phyloP scores from a whole-genome alignment of 768 basidiomycete genomes.

The Strobilomyces confusus region DNA sequence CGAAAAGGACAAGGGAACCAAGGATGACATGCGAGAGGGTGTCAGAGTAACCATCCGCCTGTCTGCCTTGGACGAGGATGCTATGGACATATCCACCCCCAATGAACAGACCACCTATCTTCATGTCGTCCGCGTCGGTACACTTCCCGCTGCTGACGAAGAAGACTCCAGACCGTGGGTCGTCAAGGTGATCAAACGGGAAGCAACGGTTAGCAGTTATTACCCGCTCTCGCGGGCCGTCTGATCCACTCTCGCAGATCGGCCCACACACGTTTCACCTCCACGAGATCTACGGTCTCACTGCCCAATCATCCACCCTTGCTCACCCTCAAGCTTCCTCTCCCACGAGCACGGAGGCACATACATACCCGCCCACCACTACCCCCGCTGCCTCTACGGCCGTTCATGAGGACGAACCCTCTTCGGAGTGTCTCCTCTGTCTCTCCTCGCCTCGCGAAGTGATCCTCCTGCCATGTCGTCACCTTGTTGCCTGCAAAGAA shows the following conservation, averaged over 20 bases:
- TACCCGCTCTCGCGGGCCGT: background rate
- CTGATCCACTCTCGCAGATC: slow-evolving; percentile 48
- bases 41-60: slow-evolving; percentile 77
- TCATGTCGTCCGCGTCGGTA: slow-evolving; percentile 72
- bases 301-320: slow-evolving; percentile 45
- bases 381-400: slow-evolving; percentile 18
- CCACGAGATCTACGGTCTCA: slow-evolving; percentile 92
- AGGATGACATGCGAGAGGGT: slow-evolving; percentile 54
- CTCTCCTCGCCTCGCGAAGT: slow-evolving; percentile 87
- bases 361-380: slow-evolving; percentile 46
- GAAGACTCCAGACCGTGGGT: slow-evolving; percentile 80
- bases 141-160: slow-evolving; percentile 35
- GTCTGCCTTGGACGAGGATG: slow-evolving; percentile 76
- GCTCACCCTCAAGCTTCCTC: slow-evolving; percentile 36
- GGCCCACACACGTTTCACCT: slow-evolving; percentile 92
- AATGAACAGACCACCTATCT: slow-evolving; percentile 92
- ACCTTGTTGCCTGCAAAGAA: slow-evolving; percentile 92
- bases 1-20: slow-evolving; percentile 41
- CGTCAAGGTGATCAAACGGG: slow-evolving; percentile 88
- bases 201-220: slow-evolving; percentile 60
- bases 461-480: slow-evolving; percentile 87
- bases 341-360: slow-evolving; percentile 34
- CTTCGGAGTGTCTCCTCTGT: slow-evolving; percentile 89
- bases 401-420: slow-evolving; percentile 61
- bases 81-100: slow-evolving; percentile 56